A percentile compares a stretch with the other conserved stretches of the same genome.
These are phyloP conservation scores for Giardia duodenalis DNA, from an alignment of 208 protist species.

Conservation along the genomic window DNA sequence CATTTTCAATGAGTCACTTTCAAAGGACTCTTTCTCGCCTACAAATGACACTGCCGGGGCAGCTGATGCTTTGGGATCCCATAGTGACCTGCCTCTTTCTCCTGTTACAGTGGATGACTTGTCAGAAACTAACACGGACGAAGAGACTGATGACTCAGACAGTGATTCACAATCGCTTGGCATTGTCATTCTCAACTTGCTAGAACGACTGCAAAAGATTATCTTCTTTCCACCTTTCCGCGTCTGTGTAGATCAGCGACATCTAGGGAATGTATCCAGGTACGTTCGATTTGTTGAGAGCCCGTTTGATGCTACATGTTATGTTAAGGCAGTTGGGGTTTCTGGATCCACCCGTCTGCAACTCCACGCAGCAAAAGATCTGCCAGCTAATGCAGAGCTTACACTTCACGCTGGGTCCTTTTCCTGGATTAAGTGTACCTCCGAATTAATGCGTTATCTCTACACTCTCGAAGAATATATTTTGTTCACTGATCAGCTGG, in stretches of 20 bases:
- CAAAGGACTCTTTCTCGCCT: too few species aligned
- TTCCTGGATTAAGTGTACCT: neutral
- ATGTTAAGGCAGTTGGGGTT: slow-evolving; percentile 17
- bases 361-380: neutral
- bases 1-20: too few species aligned
- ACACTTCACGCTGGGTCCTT: neutral
- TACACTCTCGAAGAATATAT: neutral
- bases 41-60: too few species aligned
- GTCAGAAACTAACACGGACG: too few species aligned
- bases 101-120: too few species aligned
- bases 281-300: neutral
- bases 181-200: neutral
- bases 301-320: neutral
- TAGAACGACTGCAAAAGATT: neutral
- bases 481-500: neutral
- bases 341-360: neutral
- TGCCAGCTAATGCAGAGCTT: neutral
- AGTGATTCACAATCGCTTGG: neutral
- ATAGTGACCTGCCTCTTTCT: too few species aligned
- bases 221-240: slow-evolving; percentile 17
- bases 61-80: too few species aligned
- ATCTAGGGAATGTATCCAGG: neutral
- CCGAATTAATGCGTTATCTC: neutral
- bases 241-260: neutral
- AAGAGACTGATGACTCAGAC: neutral